Evolutionary conservation across 495 filamentous ascomycete species (phyloP), one percentile per base, ranked within the genome.

Genomic region (Penicillium chermesinum): DNA sequence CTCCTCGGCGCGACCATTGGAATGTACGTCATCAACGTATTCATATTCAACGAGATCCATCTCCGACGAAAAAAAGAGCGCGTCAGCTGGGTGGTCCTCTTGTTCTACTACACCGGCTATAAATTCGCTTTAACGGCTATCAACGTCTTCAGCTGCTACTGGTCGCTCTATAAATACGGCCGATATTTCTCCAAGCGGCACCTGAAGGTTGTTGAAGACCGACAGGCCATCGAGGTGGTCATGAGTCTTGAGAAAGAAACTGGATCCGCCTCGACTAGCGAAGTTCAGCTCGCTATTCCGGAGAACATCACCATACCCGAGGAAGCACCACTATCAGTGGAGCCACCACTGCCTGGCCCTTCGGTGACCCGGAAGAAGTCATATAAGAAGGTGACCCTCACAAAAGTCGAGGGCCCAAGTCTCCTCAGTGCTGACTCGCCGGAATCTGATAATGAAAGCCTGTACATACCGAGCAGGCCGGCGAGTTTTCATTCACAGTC

Each of bases 1-100:
- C 53, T 73, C 0, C 44, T 62, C 1, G 48, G 52, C 1, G 64
- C 57, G 7, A 73, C 64, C 0, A 49, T 71, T 21, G 61, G 34
- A 1, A 57, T 74, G 54, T 73, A 74, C 48, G 53, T 66, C 18
- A 38, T 69, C 49, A 70, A 69, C 44, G 66, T 59, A 18, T 36
- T 65, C 1, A 41, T 74, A 32, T 73, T 74, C 64, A 74, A 74
- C 50, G 70, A 72, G 48, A 55, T 73, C 19, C 71, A 74, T 41
- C 63, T 74, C 0, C 66, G 71, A 7, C 38, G 52, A 8, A 68
- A 70, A 16, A 64, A 67, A 5, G 69, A 72, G 48, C 62, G 65
- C 7, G 48, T 72, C 7, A 47, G 53, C 25, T 60, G 48, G 53
- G 50, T 44, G 12, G 46, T 66, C 32, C 12, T 69, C 1, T 38